Conservation (phyloP, 805 yeast species). For the Starmera dryadoides region DNA sequence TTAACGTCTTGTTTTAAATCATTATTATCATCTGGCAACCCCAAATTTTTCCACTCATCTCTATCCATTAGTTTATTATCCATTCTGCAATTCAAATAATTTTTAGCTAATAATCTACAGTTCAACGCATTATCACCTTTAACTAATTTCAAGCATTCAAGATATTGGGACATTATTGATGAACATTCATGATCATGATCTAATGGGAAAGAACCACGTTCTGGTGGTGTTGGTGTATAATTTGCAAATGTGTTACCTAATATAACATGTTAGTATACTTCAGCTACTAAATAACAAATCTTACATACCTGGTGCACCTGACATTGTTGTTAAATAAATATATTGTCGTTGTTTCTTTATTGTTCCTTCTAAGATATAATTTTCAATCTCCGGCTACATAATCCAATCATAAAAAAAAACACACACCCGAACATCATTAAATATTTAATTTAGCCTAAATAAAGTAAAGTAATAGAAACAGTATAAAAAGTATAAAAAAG, state of each 20-base stretch:
- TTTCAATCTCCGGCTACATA: too few species aligned
- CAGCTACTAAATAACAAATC: too few species aligned
- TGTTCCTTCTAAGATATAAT: too few species aligned
- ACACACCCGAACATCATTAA: too few species aligned
- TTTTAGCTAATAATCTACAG: conserved; percentile 78
- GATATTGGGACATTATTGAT: conserved; percentile 63
- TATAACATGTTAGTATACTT: background rate
- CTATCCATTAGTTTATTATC: conserved; percentile 58
- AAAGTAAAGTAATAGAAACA: too few species aligned
- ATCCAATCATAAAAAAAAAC: too few species aligned
- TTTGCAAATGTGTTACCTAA: conserved; percentile 39
- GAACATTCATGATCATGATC: conserved; percentile 87
- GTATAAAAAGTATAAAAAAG: too few species aligned
- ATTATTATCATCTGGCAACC: conserved; percentile 46
- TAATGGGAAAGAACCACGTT: conserved; percentile 91
- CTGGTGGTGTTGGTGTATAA: conserved; percentile 87
- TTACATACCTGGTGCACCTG: background rate
- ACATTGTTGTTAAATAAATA: background rate
- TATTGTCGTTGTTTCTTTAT: too few species aligned
- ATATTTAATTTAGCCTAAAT: too few species aligned
- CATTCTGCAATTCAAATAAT: conserved; percentile 84
- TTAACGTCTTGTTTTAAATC: too few species aligned
- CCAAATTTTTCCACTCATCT: conserved; percentile 55
- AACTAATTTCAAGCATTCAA: conserved; percentile 71
- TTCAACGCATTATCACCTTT: conserved; percentile 85